A percentile compares a stretch with the other conserved stretches of the same genome.
These are phyloP conservation scores for Colletotrichum lini DNA, from an alignment of 2,329 filamentous ascomycete species.

Conservation along the genomic window DNA sequence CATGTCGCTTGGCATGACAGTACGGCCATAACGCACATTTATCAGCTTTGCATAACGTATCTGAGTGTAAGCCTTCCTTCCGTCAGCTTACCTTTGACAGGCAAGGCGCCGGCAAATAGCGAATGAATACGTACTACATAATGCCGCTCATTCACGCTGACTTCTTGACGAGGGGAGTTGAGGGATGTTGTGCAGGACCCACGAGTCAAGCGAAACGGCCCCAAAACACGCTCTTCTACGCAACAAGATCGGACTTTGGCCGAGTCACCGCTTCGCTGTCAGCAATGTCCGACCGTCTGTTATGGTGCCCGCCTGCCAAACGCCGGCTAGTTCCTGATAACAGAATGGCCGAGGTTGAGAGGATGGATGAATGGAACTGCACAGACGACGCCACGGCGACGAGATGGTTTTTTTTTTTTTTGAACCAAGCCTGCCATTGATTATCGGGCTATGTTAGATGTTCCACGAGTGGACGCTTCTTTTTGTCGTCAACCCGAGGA, in stretches of 20 bases:
- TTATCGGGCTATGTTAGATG: background rate
- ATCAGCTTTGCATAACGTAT: slow-evolving; percentile 3
- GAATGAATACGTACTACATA: slow-evolving; percentile 4
- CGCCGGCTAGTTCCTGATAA: slow-evolving; percentile 8
- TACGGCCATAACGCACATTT: slow-evolving; percentile 26
- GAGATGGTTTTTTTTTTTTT: background rate
- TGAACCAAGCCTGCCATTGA: slow-evolving; percentile 27
- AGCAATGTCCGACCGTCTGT: slow-evolving; percentile 23
- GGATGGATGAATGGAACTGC: background rate
- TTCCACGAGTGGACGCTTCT: slow-evolving; percentile 28
- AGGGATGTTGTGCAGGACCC: slow-evolving; percentile 53
- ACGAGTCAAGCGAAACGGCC: slow-evolving; percentile 52
- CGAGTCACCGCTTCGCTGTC: slow-evolving; percentile 36
- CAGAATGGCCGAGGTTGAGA: slow-evolving; percentile 2
- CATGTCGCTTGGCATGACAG: slow-evolving; percentile 31
- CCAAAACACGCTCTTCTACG: slow-evolving; percentile 37
- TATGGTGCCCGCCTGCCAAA: slow-evolving; percentile 15
- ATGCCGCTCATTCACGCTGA: background rate
- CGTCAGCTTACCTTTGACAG: slow-evolving; percentile 1
- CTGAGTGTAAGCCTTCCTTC: background rate
- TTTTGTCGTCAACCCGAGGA: slow-evolving; percentile 27
- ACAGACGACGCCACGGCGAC: slow-evolving; percentile 8
- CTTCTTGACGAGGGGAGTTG: slow-evolving; percentile 28
- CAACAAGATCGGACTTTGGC: slow-evolving; percentile 39
- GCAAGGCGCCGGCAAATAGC: background rate